Base-by-base conservation (phyloP, 176 grass and related monocot genomes). In the Lolium multiflorum region DNA sequence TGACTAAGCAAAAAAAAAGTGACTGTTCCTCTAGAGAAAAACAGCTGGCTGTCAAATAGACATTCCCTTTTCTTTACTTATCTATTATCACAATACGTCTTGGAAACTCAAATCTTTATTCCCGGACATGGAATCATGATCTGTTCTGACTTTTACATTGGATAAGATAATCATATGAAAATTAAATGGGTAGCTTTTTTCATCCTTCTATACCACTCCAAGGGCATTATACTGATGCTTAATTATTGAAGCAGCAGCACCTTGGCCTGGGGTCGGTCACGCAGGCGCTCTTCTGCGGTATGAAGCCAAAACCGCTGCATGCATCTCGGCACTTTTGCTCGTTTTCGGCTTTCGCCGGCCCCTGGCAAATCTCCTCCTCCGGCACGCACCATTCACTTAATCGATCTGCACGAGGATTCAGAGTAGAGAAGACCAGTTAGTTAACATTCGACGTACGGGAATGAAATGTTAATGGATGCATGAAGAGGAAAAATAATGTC, bases 171-270 rank as follows among this genome's bases (percentile, higher is more conserved):
- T 7, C 54, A 57, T 9, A 39, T 20, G 39, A 39, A 20, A 7
- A 3, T 31, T 1, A 15, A 0, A 6, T 65, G 25, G 62, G n/a
- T 31, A 65, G 13, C 25, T 7, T 16, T 65, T 31, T 12, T 31
- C 62, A 65, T 65, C 62, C 62, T 15, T 65, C 62, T 28, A 26
- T 28, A 26, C 25, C 25, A 43, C 25, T 7, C 2, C 1, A 28
- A 26, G 24, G 61, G 11, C 61, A 64, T 26, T 64, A 1, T 12
- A 50, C 3, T 50, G 3, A 13, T 50, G 25, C 24, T 65, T 65
- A 65, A 65, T 65, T 14, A 4, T 47, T 47, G 46, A 70, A 20
- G 31, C 66, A 70, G 66, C 35, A 70, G 66, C 66, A 70, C 66
- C 9, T 69, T 2, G 65, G 65, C 3, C 6, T 37, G 3, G 37